phyloP scores from a whole-genome alignment of 768 basidiomycete genomes.

The Sarcomyxa edulis region DNA sequence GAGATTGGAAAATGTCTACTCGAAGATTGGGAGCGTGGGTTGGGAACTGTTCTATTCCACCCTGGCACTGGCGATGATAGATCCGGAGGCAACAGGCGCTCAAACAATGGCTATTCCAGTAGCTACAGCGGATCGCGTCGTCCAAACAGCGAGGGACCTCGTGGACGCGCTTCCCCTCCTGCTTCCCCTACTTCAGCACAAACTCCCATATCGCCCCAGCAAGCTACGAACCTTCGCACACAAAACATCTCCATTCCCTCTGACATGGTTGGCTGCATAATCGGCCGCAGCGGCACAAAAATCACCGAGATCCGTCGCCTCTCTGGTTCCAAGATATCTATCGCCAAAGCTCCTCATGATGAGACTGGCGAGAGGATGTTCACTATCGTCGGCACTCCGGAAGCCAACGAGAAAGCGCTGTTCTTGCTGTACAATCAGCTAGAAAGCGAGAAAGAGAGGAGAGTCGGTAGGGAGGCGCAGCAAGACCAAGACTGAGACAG shows the following conservation, averaged over 20 bases:
- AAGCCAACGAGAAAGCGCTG: slow-evolving; percentile 96
- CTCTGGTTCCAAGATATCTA: slow-evolving; percentile 96
- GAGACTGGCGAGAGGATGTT: slow-evolving; percentile 99
- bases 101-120: slow-evolving; percentile 44
- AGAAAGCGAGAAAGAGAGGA: slow-evolving; percentile 93
- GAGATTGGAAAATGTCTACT: slow-evolving; percentile 95
- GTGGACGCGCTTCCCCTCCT: slow-evolving; percentile 46
- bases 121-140: slow-evolving; percentile 49
- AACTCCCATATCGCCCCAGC: slow-evolving; percentile 49
- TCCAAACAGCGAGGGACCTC: slow-evolving; percentile 54
- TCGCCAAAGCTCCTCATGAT: slow-evolving; percentile 98
- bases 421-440: slow-evolving; percentile 96
- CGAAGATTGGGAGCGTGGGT: slow-evolving; percentile 94
- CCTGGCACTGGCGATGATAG: slow-evolving; percentile 83
- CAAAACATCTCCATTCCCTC: slow-evolving; percentile 99
- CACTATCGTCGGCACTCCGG: slow-evolving; percentile 93
- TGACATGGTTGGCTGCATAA: slow-evolving; percentile 98
- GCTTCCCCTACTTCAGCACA: slow-evolving; percentile 37
- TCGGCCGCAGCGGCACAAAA: slow-evolving; percentile 95
- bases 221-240: slow-evolving; percentile 82
- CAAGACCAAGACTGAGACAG: slow-evolving; percentile 51
- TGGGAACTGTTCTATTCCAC: slow-evolving; percentile 94
- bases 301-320: slow-evolving; percentile 99
- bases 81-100: slow-evolving; percentile 39
- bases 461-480: slow-evolving; percentile 80